Conservation (phyloP, 495 filamentous ascomycete species). For the Xylaria acuta region DNA sequence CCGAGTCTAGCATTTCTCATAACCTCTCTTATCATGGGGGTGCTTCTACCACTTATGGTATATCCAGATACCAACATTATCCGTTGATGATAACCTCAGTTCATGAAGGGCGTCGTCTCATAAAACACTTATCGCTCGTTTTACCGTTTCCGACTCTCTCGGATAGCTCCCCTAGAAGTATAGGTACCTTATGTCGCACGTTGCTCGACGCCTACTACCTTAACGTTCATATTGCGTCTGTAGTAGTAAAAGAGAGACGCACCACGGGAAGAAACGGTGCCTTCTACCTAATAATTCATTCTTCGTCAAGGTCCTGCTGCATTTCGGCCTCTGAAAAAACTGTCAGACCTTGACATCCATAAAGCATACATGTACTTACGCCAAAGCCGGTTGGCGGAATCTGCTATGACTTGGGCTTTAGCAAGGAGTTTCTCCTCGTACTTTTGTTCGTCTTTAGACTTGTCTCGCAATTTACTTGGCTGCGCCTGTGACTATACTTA, state of each 20-base stretch:
- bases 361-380: constrained; percentile 53
- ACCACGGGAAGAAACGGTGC: not conserved
- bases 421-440: constrained; percentile 67
- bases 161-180: not conserved
- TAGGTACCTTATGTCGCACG: not conserved
- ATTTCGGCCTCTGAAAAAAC: constrained; percentile 52
- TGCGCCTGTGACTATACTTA: constrained; percentile 51
- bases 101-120: not conserved
- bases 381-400: constrained; percentile 75
- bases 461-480: constrained; percentile 66
- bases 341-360: constrained; percentile 36
- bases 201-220: not conserved
- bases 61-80: not conserved
- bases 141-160: not conserved
- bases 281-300: not conserved
- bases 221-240: not conserved
- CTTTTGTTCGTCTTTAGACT: constrained; percentile 65
- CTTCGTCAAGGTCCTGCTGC: constrained; percentile 51
- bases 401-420: constrained; percentile 73
- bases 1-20: not conserved
- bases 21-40: not conserved
- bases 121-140: not conserved
- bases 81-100: not conserved
- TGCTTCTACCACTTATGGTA: not conserved
- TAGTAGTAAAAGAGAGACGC: not conserved